A percentile compares a stretch with the other conserved stretches of the same genome.
These are phyloP conservation scores for Neocatenulostroma microsporum DNA, from an alignment of 2,329 filamentous ascomycete genomes.

Conservation along the genomic window DNA sequence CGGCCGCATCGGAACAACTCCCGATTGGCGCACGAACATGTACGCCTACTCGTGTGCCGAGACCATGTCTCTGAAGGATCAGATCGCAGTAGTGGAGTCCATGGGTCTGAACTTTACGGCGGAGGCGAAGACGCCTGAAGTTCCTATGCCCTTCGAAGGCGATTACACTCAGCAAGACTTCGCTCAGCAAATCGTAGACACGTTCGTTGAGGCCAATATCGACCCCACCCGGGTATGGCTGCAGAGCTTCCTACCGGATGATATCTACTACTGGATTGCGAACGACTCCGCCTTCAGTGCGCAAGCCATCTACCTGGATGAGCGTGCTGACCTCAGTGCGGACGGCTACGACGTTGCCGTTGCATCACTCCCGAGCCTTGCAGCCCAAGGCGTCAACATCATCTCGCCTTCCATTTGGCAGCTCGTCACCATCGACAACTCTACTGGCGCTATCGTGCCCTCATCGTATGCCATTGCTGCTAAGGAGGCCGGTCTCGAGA, in stretches of 20 bases:
- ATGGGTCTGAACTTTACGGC: conserved; percentile 57
- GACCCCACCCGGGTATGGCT: conserved; percentile 49
- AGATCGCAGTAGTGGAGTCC: conserved; percentile 51
- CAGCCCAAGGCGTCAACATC: conserved; percentile 52
- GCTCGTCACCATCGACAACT: conserved; percentile 44
- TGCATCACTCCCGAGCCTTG: conserved; percentile 49
- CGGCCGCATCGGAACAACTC: conserved; percentile 36
- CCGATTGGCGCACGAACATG: conserved; percentile 56
- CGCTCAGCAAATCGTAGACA: conserved; percentile 57
- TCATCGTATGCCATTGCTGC: conserved; percentile 56
- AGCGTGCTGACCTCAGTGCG: conserved; percentile 47
- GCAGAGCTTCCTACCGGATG: conserved; percentile 50
- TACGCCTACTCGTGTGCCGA: conserved; percentile 55
- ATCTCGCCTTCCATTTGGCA: conserved; percentile 58
- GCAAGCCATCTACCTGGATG: conserved; percentile 59
- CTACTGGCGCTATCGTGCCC: conserved; percentile 51
- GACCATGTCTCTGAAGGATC: conserved; percentile 54
- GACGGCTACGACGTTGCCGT: conserved; percentile 49
- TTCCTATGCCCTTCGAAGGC: conserved; percentile 61
- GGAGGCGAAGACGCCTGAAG: conserved; percentile 55
- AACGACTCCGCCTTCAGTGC: conserved; percentile 52
- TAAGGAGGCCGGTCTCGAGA: conserved; percentile 53
- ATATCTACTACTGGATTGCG: conserved; percentile 58
- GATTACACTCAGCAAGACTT: conserved; percentile 59
- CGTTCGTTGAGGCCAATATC: conserved; percentile 49